Evolutionary conservation across 139 green algal genomes (phyloP), one percentile per base, ranked within the genome.

Genomic region (Haematococcus sp.): DNA sequence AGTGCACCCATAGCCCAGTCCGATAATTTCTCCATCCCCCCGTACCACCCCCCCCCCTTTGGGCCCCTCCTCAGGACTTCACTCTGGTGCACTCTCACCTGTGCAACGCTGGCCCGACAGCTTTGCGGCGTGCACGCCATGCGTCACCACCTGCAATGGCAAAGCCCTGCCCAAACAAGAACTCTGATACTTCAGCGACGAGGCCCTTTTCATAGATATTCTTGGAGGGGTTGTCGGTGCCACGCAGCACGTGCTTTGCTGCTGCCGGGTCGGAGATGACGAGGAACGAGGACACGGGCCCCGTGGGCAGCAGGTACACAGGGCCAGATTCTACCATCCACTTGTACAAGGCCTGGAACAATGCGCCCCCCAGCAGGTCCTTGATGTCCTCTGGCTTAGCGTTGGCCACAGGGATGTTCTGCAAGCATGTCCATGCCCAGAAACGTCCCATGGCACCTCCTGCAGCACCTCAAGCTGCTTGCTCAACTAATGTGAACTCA

Each of bases 141-240:
- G 84, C 27, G 30, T 98, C 92, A 1, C 94, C 93, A 28, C 93
- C 90, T 1, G 88, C 52, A 17, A 98, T 84, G 5, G 96, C 96
- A 90, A 99, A 98, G 49, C 95, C 96, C 15, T 94, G 83, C 0
- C 96, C 96, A 83, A 99, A 99, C 58, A 99, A 86, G 73, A 98
- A 99, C 76, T 96, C 52, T 0, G 89, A 89, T 34, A 93, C 73
- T 82, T 88, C 76, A 15, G 89, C 87, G 23, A 98, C 91, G 17
- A 98, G 86, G 0, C 94, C 94, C 80, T 98, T 98, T 56, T 88
- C 73, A 72, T 98, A 98, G 44, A 91, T 82, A 73, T 81, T 83
- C 30, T 56, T 86, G 84, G 27, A n/a, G 17, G 84, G 82, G 83
- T 97, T 97, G 84, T 97, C 92, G 54, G 86, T 92, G n/a, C 74